Base-by-base conservation (phyloP, 176 grass and related monocot genomes). In the Ensete ventricosum region DNA sequence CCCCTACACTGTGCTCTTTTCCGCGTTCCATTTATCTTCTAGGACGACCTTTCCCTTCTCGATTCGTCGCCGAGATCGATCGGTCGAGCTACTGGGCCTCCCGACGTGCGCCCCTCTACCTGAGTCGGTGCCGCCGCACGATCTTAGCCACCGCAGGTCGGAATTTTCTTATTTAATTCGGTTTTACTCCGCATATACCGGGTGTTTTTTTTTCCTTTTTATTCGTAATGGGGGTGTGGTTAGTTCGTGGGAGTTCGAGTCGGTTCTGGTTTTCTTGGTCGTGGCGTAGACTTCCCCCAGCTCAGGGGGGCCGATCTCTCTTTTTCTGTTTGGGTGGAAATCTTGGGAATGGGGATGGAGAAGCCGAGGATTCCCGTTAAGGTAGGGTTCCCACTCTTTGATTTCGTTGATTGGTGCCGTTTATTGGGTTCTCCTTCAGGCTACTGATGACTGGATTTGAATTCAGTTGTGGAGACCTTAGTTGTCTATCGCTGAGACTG, bases 341-440 rank as follows among this genome's bases (percentile, higher is more conserved):
- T 67, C 24, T 67, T 67, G 24, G 24, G 13, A 67, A 67, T 67
- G 64, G 64, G n/a, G 64, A 43, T 67, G 64, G 64, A 67, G 12
- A 67, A 67, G 64, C 64, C 64, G 25, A 67, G 64, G 26, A 34
- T 3, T 34, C 11, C 2, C 12, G 64, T 34, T 67, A 43, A 43
- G 64, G 64, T 34, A 67, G 17, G 25, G 9, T 67, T 67, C 25
- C 16, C 24, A 8, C 34, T 26, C 34, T 13, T 16, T 67, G 64
- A 34, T 24, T 67, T 14, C 25, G 14, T 11, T 22, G 25, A 67
- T 67, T 29, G 1, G 24, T 67, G 24, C 14, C 25, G 14, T 67
- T 34, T 67, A 13, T 34, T 67, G 24, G 22, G 24, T 24, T 65
- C 25, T 65, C 24, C 21, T 27, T 65, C 0, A 65, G 25, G 34